These are phyloP conservation scores for Neurospora sp. DNA, from an alignment of 2,329 filamentous ascomycete genomes.

Conservation along the genomic window DNA sequence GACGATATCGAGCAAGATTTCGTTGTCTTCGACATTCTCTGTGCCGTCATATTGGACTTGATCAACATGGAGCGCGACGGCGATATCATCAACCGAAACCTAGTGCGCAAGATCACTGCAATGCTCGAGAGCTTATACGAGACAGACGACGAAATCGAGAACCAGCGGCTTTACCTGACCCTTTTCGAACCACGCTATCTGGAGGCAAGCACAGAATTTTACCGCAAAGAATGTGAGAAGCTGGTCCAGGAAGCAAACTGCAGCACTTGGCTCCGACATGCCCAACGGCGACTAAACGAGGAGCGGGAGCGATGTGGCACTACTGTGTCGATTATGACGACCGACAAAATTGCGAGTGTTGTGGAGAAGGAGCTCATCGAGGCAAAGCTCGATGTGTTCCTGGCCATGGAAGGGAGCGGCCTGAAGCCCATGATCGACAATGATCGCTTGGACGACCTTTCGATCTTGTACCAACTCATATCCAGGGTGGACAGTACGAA, in stretches of 20 bases:
- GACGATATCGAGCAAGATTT: slow-evolving; percentile 23
- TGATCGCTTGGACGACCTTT: slow-evolving; percentile 66
- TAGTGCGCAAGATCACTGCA: slow-evolving; percentile 73
- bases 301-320: slow-evolving; percentile 76
- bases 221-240: slow-evolving; percentile 61
- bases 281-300: slow-evolving; percentile 63
- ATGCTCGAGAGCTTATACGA: slow-evolving; percentile 90
- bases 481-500: slow-evolving; percentile 68
- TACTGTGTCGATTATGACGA: slow-evolving; percentile 64
- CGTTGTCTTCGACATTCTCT: slow-evolving; percentile 63
- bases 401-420: slow-evolving; percentile 76
- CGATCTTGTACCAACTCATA: slow-evolving; percentile 73
- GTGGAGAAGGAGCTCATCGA: slow-evolving; percentile 74
- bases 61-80: slow-evolving; percentile 87
- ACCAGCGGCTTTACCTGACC: slow-evolving; percentile 72
- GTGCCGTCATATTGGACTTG: slow-evolving; percentile 77
- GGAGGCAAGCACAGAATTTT: slow-evolving; percentile 60
- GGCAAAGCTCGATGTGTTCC: slow-evolving; percentile 67
- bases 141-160: slow-evolving; percentile 64
- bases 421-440: slow-evolving; percentile 87
- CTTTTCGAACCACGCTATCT: slow-evolving; percentile 76
- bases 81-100: slow-evolving; percentile 72
- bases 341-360: slow-evolving; percentile 62
- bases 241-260: slow-evolving; percentile 72
- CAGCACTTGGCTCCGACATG: slow-evolving; percentile 68